A percentile compares a stretch with the other conserved stretches of the same genome.
Evolutionary conservation across 2,329 filamentous ascomycete species (phyloP).

Genomic region (Teratosphaeria nubilosa): DNA sequence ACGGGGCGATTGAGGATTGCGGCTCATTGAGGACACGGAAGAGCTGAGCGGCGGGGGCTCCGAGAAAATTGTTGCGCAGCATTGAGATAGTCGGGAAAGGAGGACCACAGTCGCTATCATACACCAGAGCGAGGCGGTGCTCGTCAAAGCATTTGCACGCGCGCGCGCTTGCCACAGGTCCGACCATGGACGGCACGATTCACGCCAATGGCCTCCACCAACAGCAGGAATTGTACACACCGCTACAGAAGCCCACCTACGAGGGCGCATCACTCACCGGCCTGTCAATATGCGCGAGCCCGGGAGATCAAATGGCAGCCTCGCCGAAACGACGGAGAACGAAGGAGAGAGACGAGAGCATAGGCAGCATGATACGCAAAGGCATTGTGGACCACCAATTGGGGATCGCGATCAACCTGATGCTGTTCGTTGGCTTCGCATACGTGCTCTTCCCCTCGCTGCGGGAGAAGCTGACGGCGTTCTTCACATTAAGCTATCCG

Average conservation of each 20-base stretch:
- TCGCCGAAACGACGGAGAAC: slow-evolving; percentile 2
- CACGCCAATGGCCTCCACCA: background rate
- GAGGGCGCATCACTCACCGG: background rate
- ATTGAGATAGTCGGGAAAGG: background rate
- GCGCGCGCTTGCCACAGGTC: background rate
- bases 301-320: slow-evolving; percentile 5
- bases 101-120: background rate
- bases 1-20: background rate
- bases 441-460: slow-evolving; percentile 76
- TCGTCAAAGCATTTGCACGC: background rate
- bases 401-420: slow-evolving; percentile 70
- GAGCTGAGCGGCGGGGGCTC: background rate
- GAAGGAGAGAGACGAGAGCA: slow-evolving; percentile 16
- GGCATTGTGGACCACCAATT: slow-evolving; percentile 34
- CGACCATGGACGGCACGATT: background rate
- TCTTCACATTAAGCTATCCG: slow-evolving; percentile 75
- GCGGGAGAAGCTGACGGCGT: slow-evolving; percentile 69
- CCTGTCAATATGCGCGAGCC: slow-evolving; percentile 3
- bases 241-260: background rate
- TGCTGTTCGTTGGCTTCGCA: slow-evolving; percentile 71
- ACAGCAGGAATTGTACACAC: background rate
- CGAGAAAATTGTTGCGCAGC: background rate
- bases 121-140: background rate
- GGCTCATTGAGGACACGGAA: background rate
- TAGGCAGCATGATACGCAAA: slow-evolving; percentile 23